These are phyloP conservation scores for Begonia masoniana DNA, from an alignment of 306 rosid species.

Conservation along the genomic window DNA sequence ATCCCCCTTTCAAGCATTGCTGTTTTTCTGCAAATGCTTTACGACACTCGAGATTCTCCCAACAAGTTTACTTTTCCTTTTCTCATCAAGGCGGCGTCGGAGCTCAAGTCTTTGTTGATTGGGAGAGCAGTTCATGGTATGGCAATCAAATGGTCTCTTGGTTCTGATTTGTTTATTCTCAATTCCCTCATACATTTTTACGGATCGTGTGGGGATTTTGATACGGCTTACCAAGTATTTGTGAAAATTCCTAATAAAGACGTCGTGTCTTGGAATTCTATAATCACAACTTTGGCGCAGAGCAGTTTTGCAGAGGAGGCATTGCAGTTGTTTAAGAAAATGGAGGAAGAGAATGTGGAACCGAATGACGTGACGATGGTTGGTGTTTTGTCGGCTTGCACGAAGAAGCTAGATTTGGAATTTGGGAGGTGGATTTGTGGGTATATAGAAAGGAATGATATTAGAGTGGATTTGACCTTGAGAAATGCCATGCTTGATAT, in stretches of 20 bases:
- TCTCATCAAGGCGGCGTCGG: constrained; percentile 52
- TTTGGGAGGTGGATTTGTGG: constrained; percentile 56
- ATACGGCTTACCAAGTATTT: constrained; percentile 32
- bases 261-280: constrained; percentile 59
- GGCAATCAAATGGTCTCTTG: constrained; percentile 32
- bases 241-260: constrained; percentile 25
- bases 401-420: constrained; percentile 40
- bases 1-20: constrained; percentile 26
- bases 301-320: constrained; percentile 35
- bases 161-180: constrained; percentile 33
- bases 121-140: constrained; percentile 50
- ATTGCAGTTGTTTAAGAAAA: constrained; percentile 30
- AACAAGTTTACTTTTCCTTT: constrained; percentile 47
- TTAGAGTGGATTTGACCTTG: constrained; percentile 32
- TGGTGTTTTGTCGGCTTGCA: constrained; percentile 42
- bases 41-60: constrained; percentile 25
- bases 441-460: constrained; percentile 25
- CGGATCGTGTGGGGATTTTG: constrained; percentile 37
- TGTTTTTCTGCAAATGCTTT: constrained; percentile 28
- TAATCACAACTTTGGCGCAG: constrained; percentile 31
- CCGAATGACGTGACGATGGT: constrained; percentile 55
- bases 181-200: constrained; percentile 45
- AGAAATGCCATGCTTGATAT: constrained; percentile 56
- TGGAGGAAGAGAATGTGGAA: constrained; percentile 31
- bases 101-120: constrained; percentile 21